phyloP scores from a whole-genome alignment of 2,329 filamentous ascomycete genomes.

The Fusarium sp. region DNA sequence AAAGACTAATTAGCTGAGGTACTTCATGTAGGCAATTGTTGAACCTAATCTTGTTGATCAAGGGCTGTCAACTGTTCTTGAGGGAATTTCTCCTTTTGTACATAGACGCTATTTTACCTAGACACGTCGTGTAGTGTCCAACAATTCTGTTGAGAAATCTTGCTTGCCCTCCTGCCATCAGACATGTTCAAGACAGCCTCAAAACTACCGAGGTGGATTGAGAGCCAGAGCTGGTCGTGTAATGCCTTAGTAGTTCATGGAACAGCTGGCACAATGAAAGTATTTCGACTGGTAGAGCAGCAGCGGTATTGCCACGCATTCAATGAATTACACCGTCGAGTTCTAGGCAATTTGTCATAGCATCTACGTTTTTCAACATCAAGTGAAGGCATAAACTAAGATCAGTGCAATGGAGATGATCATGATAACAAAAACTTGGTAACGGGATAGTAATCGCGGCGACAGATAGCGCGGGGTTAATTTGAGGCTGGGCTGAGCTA shows the following conservation, averaged over 20 bases:
- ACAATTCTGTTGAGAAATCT: conserved; percentile 20
- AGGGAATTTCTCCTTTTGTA: conserved; percentile 40
- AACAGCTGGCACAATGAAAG: neutral
- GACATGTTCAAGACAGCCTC: conserved; percentile 13
- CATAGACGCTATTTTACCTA: conserved; percentile 5
- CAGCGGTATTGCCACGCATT: neutral
- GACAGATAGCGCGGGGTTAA: neutral
- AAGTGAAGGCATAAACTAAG: neutral
- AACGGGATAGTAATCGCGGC: neutral
- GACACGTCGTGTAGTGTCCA: neutral
- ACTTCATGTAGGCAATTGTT: conserved; percentile 13
- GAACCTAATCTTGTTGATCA: conserved; percentile 24
- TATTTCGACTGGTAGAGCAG: neutral
- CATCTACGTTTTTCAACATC: neutral
- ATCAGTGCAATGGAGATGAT: neutral
- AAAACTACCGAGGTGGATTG: neutral
- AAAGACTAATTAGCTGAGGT: neutral
- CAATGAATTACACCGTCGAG: neutral
- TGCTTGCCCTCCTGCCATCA: conserved; percentile 19
- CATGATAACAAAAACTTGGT: conserved; percentile 9
- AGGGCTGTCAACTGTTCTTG: conserved; percentile 20
- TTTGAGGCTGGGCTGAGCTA: conserved; percentile 15
- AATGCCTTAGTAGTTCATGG: neutral
- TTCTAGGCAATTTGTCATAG: neutral
- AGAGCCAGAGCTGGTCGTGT: neutral